Evolutionary conservation across 495 filamentous ascomycete genomes (phyloP), one percentile per base, ranked within the genome.

Genomic region (Chaetomidium leptoderma): DNA sequence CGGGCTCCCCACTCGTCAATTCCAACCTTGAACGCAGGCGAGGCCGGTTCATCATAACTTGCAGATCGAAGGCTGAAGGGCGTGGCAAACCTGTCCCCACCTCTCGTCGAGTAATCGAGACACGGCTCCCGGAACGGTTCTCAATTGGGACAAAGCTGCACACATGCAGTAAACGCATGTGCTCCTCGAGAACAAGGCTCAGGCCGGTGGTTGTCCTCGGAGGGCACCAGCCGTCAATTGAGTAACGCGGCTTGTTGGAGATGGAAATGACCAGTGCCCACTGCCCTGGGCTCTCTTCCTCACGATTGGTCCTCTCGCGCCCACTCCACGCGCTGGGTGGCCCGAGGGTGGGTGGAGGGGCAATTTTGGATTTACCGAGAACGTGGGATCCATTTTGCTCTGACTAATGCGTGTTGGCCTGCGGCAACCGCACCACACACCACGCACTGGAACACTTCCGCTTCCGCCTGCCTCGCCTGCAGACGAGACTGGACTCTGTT

Each of bases 191-290:
- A 27, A 29, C 26, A 46, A 29, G 29, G 23, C 10, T 29, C 5
- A 17, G 43, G 43, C 2, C n/a, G 43, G 40, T 4, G 21, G 40
- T 24, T 44, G 21, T 17, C 17, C 17, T 29, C 7, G 27, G 29
- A 9, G 14, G n/a, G n/a, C n/a, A n/a, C n/a, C 14, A 51, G 13
- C 21, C 16, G 27, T 46, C 53, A 53, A 63, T 70, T 70, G 63
- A 46, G 57, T 64, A 64, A 70, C 42, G 54, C 58, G 32, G 40
- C n/a, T n/a, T n/a, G 19, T 58, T 63, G 46, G 65, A 66, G 65
- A 66, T 66, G 49, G 36, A 66, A 68, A 68, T 16, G 26, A 6
- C 21, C 27, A 53, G 55, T 27, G n/a, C n/a, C n/a, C n/a, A n/a
- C n/a, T n/a, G n/a, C n/a, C n/a, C n/a, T n/a, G 55, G 50, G 45